phyloP scores from a whole-genome alignment of 2,329 filamentous ascomycete genomes.

The Trichoderma atrobrunneum region DNA sequence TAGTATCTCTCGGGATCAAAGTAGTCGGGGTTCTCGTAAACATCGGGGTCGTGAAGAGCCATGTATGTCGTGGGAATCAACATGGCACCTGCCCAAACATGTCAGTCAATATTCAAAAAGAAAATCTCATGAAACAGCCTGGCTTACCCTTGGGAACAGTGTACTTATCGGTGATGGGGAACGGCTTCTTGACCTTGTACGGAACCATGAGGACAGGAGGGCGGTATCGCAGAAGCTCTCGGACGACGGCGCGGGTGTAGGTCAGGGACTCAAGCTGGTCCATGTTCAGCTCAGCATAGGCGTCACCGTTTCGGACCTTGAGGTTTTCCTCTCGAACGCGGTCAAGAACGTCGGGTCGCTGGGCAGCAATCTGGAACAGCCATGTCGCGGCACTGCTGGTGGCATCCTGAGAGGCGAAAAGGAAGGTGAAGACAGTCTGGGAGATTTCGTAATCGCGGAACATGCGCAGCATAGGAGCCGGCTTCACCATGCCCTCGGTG shows the following conservation, averaged over 20 bases:
- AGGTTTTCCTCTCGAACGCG: constrained; percentile 91
- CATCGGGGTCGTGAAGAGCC: constrained; percentile 86
- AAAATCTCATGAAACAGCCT: not conserved
- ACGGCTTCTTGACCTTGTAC: constrained; percentile 90
- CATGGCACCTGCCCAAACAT: constrained; percentile 67
- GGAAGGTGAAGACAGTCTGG: constrained; percentile 91
- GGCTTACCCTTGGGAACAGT: constrained; percentile 79
- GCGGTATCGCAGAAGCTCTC: constrained; percentile 87
- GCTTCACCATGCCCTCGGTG: constrained; percentile 73
- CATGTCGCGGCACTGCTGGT: constrained; percentile 91
- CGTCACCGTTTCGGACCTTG: constrained; percentile 69
- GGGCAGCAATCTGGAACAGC: constrained; percentile 91
- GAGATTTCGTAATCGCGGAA: constrained; percentile 91
- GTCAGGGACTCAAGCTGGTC: constrained; percentile 84
- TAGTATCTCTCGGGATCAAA: constrained; percentile 94
- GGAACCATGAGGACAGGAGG: constrained; percentile 97
- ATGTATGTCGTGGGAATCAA: constrained; percentile 88
- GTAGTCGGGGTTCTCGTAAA: constrained; percentile 83
- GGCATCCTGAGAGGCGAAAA: constrained; percentile 96
- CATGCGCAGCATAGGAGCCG: constrained; percentile 74
- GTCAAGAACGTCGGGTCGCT: constrained; percentile 88
- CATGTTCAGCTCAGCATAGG: constrained; percentile 68
- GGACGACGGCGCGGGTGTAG: constrained; percentile 89
- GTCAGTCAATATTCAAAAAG: constrained; percentile 24
- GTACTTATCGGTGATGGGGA: constrained; percentile 83